Evolutionary conservation across 352 stramenopile genomes (phyloP).

Genomic region (Globisporangium camurandrum): DNA sequence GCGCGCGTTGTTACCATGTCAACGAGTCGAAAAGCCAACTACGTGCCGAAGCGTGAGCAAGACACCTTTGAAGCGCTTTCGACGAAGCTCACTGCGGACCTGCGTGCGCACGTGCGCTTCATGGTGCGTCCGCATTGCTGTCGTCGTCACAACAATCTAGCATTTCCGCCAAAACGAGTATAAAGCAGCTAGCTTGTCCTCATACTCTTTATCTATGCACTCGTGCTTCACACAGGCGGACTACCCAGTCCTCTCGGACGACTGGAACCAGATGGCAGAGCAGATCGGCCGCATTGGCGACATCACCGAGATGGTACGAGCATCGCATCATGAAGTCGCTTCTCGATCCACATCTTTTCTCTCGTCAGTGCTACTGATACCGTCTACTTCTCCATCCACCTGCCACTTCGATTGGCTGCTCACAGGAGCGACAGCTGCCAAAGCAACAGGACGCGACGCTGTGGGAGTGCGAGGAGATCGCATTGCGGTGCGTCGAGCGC

Average conservation of each 20-base stretch:
- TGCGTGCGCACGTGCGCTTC: conserved; percentile 83
- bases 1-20: too few relatives aligned
- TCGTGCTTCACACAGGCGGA: conserved; percentile 37
- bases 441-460: conserved; percentile 84
- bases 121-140: conserved; percentile 52
- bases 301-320: conserved; percentile 78
- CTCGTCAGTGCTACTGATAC: too few relatives aligned
- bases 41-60: conserved; percentile 42
- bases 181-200: too few relatives aligned
- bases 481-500: conserved; percentile 36
- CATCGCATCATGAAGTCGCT: neutral
- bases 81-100: conserved; percentile 77
- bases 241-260: conserved; percentile 82
- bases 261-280: conserved; percentile 86
- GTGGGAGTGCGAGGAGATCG: conserved; percentile 88
- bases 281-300: conserved; percentile 84
- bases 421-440: conserved; percentile 59
- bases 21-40: conserved; percentile 49
- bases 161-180: neutral
- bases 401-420: conserved; percentile 1
- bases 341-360: neutral
- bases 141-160: neutral
- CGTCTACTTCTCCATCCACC: too few relatives aligned
- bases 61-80: conserved; percentile 83
- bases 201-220: too few relatives aligned